Base-by-base conservation (phyloP, 2,329 filamentous ascomycete genomes). In the Colletotrichum sp. region DNA sequence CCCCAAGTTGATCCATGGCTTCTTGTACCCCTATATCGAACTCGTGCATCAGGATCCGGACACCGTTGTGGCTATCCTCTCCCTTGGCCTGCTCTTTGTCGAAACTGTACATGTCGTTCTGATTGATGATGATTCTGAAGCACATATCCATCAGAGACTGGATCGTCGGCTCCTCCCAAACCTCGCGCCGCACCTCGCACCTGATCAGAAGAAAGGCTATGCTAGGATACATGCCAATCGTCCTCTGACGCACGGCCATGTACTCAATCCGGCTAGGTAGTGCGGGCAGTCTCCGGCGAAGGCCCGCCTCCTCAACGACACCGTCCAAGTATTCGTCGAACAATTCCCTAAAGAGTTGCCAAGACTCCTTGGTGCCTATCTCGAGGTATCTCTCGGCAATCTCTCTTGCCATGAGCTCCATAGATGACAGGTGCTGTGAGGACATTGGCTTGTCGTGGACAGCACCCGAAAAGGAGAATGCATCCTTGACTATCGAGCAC, bases 401-500 rank as follows among this genome's bases (percentile, higher is more conserved):
- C 2, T 13, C 43, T 52, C 4, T 52, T 12, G n/a, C n/a, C n/a
- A 25, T 22, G 2, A 52, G 43, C 43, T 52, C 43, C 43, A 22
- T 13, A 0, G n/a, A 52, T 52, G 43, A 52, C 43, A 25, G 39
- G 3, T n/a, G 39, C 0, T 3, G 9, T 5, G 9, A 22, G 39
- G 5, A 4, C 18, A 0, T 2, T 48, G 39, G 39, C 9, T 1
- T 12, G 5, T 48, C 12, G 18, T 48, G 9, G 1, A 2, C 18
- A 48, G 39, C 39, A 48, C 6, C 18, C 39, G 39, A n/a, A n/a
- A 48, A 48, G 18, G 18, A 48, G 18, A n/a, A n/a, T 3, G 18
- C 39, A 9, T n/a, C 39, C 18, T 48, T 48, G 39, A 48, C 39
- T 2, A 48, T 48, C 5, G 1, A n/a, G 39, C 39, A 48, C 39